Evolutionary conservation across 768 basidiomycete species (phyloP).

Genomic region (Wakefieldia striispora): DNA sequence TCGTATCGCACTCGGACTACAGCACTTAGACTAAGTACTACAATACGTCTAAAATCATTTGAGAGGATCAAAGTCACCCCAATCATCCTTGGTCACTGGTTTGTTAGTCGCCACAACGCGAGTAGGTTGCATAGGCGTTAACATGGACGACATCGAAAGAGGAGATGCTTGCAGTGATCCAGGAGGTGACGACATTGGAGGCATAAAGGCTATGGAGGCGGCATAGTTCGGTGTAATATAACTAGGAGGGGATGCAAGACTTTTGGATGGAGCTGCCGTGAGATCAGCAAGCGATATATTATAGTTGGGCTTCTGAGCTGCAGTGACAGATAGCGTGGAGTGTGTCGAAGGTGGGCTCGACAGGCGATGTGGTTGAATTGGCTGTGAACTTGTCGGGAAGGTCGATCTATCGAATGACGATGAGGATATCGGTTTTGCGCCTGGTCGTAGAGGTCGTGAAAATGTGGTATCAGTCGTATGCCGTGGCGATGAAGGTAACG

Average conservation of each 20-base stretch:
- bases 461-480: constrained; percentile 28
- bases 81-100: constrained; percentile 60
- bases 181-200: constrained; percentile 27
- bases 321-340: constrained; percentile 4
- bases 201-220: constrained; percentile 16
- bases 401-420: constrained; percentile 33
- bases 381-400: constrained; percentile 27
- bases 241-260: constrained; percentile 10
- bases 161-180: constrained; percentile 28
- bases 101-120: constrained; percentile 42
- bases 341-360: constrained; percentile 18
- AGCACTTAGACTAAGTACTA: not conserved
- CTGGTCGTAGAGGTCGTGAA: constrained; percentile 40
- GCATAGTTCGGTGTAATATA: constrained; percentile 16
- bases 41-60: constrained; percentile 18
- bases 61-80: constrained; percentile 80
- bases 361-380: constrained; percentile 16
- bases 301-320: constrained; percentile 53
- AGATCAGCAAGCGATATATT: constrained; percentile 46
- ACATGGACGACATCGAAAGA: constrained; percentile 46
- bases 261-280: constrained; percentile 17
- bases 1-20: too few species aligned
- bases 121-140: constrained; percentile 57
- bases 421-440: constrained; percentile 35
- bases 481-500: constrained; percentile 40